A percentile compares a stretch with the other conserved stretches of the same genome.
phyloP scores from a whole-genome alignment of 2,329 filamentous ascomycete species.

The Aspergillus sp. region DNA sequence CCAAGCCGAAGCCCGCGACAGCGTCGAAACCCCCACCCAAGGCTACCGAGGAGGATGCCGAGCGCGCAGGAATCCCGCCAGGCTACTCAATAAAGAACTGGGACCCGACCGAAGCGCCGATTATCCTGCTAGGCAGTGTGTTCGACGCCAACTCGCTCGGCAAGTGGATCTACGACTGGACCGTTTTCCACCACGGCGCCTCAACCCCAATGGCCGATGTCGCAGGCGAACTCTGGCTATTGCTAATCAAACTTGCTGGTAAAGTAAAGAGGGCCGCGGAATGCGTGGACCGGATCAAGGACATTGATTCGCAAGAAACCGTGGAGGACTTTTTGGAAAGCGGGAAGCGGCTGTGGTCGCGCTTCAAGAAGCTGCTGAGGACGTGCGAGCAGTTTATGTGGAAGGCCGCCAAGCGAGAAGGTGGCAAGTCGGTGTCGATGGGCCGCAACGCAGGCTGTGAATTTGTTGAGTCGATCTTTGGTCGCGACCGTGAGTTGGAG shows the following conservation, averaged over 20 bases:
- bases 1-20: conserved; percentile 40
- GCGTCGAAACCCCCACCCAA: conserved; percentile 43
- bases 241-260: conserved; percentile 88
- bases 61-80: conserved; percentile 68
- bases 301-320: conserved; percentile 71
- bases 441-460: conserved; percentile 91
- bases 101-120: conserved; percentile 92
- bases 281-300: conserved; percentile 69
- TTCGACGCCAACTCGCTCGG: conserved; percentile 97
- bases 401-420: conserved; percentile 75
- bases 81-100: conserved; percentile 98
- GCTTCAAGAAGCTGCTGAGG: conserved; percentile 83
- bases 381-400: conserved; percentile 94
- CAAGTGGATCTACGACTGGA: conserved; percentile 99
- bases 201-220: conserved; percentile 83
- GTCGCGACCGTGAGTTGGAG: conserved; percentile 83
- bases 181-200: conserved; percentile 82
- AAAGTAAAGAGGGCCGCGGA: conserved; percentile 92
- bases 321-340: conserved; percentile 88
- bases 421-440: conserved; percentile 68
- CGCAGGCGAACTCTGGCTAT: conserved; percentile 91
- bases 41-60: conserved; percentile 66
- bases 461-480: conserved; percentile 95
- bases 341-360: conserved; percentile 81
- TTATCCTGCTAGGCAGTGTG: conserved; percentile 89